These are phyloP conservation scores for Jaminaea rosea DNA, from an alignment of 1,284 basidiomycete genomes.

Conservation along the genomic window DNA sequence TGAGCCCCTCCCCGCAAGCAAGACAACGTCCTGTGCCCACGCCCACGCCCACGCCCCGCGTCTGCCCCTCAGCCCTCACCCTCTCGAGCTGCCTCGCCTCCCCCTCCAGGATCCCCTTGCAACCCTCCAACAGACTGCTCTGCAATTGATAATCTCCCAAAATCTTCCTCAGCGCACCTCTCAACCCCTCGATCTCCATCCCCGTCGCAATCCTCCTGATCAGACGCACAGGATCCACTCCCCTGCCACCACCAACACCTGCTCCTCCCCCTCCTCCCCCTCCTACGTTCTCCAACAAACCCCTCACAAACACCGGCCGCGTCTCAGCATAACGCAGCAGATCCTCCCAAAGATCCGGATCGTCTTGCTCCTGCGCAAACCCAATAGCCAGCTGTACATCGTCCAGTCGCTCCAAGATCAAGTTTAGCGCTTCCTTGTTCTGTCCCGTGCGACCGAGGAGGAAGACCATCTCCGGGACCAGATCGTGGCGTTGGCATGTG, in stretches of 20 bases:
- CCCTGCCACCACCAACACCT: too few relatives aligned
- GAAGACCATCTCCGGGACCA: slow-evolving; percentile 95
- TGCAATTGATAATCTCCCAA: slow-evolving; percentile 85
- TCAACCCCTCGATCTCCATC: slow-evolving; percentile 86
- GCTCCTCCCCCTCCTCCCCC: too few relatives aligned
- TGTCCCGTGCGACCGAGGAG: slow-evolving; percentile 93
- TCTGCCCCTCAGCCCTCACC: too few relatives aligned
- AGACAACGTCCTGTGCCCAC: too few relatives aligned
- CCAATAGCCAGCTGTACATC: slow-evolving; percentile 93
- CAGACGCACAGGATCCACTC: slow-evolving; percentile 88
- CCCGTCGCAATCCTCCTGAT: slow-evolving; percentile 92
- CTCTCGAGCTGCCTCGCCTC: too few relatives aligned
- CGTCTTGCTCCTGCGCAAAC: slow-evolving; percentile 94
- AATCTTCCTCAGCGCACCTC: slow-evolving; percentile 89
- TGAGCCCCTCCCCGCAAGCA: too few relatives aligned
- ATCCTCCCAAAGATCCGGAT: slow-evolving; percentile 97
- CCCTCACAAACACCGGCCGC: slow-evolving; percentile 89
- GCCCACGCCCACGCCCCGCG: too few relatives aligned
- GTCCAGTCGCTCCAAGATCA: slow-evolving; percentile 89
- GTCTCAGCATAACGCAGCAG: slow-evolving; percentile 88
- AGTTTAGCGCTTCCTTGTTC: slow-evolving; percentile 81
- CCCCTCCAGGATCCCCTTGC: slow-evolving; percentile 32
- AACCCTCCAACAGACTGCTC: slow-evolving; percentile 39
- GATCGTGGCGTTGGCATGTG: slow-evolving; percentile 72
- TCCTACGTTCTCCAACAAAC: slow-evolving; percentile 81